Evolutionary conservation across 2,329 filamentous ascomycete species (phyloP), one percentile per base, ranked within the genome.

Genomic region (Calycina herbarum): DNA sequence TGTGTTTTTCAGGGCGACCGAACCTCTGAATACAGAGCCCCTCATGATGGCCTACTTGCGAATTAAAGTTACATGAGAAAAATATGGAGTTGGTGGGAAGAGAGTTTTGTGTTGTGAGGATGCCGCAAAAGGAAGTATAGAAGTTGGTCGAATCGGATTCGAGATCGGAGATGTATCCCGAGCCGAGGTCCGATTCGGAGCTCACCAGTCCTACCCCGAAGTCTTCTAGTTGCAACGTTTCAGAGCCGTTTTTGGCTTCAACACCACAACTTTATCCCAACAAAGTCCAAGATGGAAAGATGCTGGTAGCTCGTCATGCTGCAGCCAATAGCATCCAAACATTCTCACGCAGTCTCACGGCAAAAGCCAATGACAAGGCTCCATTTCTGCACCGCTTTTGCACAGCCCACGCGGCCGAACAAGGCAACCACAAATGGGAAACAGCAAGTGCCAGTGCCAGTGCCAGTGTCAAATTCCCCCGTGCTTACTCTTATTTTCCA

Each of bases 361-460:
- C 7, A 10, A 11, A 51, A 20, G 20, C 45, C 45, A 51, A 51
- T 51, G n/a, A 51, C 3, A 51, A 11, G 45, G 6, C 17, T 20
- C n/a, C n/a, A 48, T 48, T n/a, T n/a, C 20, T 11, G 20, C 45
- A 51, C n/a, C 45, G 45, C n/a, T 15, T 48, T 62, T 38, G 60
- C 60, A 62, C 45, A 57, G 60, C 60, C 60, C 60, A 62, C 60
- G 60, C 60, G 60, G 60, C 60, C 60, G 13, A 24, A 31, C 38
- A 48, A 57, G 27, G 45, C 48, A 62, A 27, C 59, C 6, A 29
- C 54, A 57, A 35, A 60, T 42, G 20, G 17, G 35, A 35, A 40
- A 24, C 33, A 20, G 45, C 45, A 20, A 48, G 45, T 48, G 45
- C 45, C n/a, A 48, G 45, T 48, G 45, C 45, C 35, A 38, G n/a